A percentile compares a stretch with the other conserved stretches of the same genome.
Conservation (phyloP, 1,284 basidiomycete species). For the Earliella scabrosa region DNA sequence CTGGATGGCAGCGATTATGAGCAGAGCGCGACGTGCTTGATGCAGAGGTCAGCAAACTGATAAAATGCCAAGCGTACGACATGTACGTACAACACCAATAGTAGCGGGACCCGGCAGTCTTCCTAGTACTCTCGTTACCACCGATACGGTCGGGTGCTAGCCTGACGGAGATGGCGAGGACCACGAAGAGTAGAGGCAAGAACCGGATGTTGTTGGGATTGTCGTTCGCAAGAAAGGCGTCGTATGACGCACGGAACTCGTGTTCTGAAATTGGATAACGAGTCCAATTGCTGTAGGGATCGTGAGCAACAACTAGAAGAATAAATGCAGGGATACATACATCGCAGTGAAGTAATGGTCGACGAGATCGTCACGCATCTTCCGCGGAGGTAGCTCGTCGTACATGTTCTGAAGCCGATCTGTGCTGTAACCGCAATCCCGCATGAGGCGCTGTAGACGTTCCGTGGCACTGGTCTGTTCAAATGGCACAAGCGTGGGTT, state of each 20-base stretch:
- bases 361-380: conserved; percentile 73
- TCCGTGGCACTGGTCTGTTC: conserved; percentile 79
- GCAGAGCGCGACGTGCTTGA: conserved; percentile 80
- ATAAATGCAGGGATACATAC: conserved; percentile 46
- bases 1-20: conserved; percentile 90
- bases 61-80: background rate
- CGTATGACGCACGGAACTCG: conserved; percentile 83
- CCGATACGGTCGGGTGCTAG: conserved; percentile 85
- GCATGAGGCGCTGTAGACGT: conserved; percentile 80
- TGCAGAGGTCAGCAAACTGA: background rate
- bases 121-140: conserved; percentile 75
- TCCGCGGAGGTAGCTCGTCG: conserved; percentile 82
- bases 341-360: conserved; percentile 80
- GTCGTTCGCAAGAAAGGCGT: conserved; percentile 78
- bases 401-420: conserved; percentile 88
- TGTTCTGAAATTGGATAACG: conserved; percentile 90
- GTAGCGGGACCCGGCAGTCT: conserved; percentile 83
- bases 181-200: conserved; percentile 89
- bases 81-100: conserved; percentile 88
- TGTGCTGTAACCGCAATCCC: conserved; percentile 88
- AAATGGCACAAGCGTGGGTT: conserved; percentile 39
- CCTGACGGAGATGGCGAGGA: conserved; percentile 89
- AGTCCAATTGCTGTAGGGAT: conserved; percentile 80
- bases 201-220: conserved; percentile 88
- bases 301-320: conserved; percentile 1